phyloP scores from a whole-genome alignment of 179 eudicot species.

The Monotropa hypopitys region DNA sequence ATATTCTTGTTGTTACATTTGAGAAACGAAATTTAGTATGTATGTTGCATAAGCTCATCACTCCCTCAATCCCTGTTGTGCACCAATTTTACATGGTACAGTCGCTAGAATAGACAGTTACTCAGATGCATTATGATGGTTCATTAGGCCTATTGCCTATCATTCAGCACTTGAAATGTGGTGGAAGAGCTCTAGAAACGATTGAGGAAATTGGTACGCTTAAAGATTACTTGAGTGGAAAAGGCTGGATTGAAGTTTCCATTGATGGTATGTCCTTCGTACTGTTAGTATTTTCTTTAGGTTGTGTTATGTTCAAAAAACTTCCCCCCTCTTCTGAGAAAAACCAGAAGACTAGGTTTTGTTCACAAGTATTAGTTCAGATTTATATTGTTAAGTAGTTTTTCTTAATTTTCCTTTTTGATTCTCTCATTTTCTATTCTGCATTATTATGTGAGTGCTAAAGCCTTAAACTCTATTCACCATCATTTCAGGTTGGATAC shows the following conservation, averaged over 20 bases:
- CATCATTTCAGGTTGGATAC: conserved; percentile 59
- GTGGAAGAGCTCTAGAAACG: conserved; percentile 36
- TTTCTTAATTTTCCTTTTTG: neutral
- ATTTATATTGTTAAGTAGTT: neutral
- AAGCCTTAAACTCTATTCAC: neutral
- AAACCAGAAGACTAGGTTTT: neutral
- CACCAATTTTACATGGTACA: neutral
- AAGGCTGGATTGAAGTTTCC: conserved; percentile 60
- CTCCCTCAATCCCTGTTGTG: neutral
- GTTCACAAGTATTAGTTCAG: neutral
- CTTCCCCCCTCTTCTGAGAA: neutral
- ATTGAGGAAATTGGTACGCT: conserved; percentile 27
- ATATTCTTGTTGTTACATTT: neutral
- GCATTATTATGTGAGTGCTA: neutral
- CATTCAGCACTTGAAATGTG: conserved; percentile 44
- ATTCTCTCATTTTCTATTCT: neutral
- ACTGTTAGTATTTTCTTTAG: conserved; percentile 5
- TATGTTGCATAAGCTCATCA: neutral
- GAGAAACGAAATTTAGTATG: neutral
- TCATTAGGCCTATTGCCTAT: conserved; percentile 72
- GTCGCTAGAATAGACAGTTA: neutral
- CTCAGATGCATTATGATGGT: neutral
- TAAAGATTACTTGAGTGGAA: conserved; percentile 24
- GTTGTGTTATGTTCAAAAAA: neutral
- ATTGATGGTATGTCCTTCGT: conserved; percentile 38